Conservation (phyloP, 1,139 yeast species). For the Candida pseudoviswanathii region DNA sequence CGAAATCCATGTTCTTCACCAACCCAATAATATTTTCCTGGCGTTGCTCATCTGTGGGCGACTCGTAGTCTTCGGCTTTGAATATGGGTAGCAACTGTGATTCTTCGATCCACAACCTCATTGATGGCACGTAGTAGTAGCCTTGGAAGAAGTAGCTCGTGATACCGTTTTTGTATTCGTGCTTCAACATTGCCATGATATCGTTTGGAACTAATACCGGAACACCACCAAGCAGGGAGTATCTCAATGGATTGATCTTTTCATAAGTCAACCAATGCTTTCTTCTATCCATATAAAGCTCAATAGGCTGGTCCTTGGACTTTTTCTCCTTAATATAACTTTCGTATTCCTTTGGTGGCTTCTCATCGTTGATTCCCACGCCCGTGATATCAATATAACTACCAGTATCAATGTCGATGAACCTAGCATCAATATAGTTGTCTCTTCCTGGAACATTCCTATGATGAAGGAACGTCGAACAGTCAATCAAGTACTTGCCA, state of each 20-base stretch:
- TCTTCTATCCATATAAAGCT: conserved; percentile 38
- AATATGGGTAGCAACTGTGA: conserved; percentile 19
- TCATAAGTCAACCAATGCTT: conserved; percentile 38
- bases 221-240: conserved; percentile 38
- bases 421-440: conserved; percentile 41
- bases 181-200: conserved; percentile 33
- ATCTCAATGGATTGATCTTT: conserved; percentile 32
- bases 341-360: conserved; percentile 32
- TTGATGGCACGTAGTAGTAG: conserved; percentile 34
- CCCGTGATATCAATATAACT: conserved; percentile 43
- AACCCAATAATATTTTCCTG: conserved; percentile 18
- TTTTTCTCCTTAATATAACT: conserved; percentile 20
- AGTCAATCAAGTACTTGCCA: conserved; percentile 37
- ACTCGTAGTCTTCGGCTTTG: conserved; percentile 14
- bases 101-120: conserved; percentile 35
- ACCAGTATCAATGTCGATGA: conserved; percentile 40
- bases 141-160: conserved; percentile 24
- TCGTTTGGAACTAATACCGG: conserved; percentile 41
- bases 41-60: conserved; percentile 14
- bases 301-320: conserved; percentile 23
- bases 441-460: conserved; percentile 31
- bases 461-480: conserved; percentile 34
- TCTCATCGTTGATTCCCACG: conserved; percentile 32
- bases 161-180: conserved; percentile 34
- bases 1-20: conserved; percentile 22